These are phyloP conservation scores for Decorospora gaudefroyi DNA, from an alignment of 2,329 filamentous ascomycete species.

Conservation along the genomic window DNA sequence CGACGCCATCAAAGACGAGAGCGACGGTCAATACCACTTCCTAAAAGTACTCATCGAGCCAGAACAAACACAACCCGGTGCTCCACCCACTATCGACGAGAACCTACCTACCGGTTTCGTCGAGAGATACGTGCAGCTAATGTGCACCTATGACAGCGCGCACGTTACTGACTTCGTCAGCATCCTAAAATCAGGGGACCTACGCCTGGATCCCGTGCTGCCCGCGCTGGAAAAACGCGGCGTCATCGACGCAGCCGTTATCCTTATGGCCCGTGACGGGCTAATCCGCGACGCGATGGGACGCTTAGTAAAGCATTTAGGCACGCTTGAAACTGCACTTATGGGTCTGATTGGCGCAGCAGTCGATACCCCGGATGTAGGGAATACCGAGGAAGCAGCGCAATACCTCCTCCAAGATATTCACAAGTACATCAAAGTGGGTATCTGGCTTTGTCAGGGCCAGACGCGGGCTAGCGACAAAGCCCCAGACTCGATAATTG, in stretches of 20 bases:
- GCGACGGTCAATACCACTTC: conserved; percentile 74
- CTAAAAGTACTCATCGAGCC: conserved; percentile 76
- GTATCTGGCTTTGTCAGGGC: conserved; percentile 92
- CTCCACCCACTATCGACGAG: conserved; percentile 19
- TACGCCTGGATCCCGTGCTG: conserved; percentile 78
- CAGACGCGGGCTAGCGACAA: conserved; percentile 67
- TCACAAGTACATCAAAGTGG: conserved; percentile 88
- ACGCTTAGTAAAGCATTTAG: conserved; percentile 78
- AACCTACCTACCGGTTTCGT: conserved; percentile 62
- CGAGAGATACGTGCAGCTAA: conserved; percentile 85
- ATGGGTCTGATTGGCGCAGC: conserved; percentile 71
- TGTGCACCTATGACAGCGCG: conserved; percentile 81
- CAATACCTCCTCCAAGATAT: conserved; percentile 76
- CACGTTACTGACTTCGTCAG: conserved; percentile 88
- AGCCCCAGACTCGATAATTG: conserved; percentile 47
- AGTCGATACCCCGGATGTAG: conserved; percentile 60
- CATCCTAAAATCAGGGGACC: conserved; percentile 72
- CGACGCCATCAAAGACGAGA: conserved; percentile 62
- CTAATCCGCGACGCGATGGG: conserved; percentile 82
- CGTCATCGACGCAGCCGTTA: conserved; percentile 88
- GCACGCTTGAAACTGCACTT: conserved; percentile 77
- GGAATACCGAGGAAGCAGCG: conserved; percentile 66
- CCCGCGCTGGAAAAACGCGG: conserved; percentile 88
- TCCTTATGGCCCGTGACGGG: conserved; percentile 87
- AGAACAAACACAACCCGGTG: conserved; percentile 23